These are phyloP conservation scores for Boletellus ananiceps DNA, from an alignment of 768 basidiomycete species.

Conservation along the genomic window DNA sequence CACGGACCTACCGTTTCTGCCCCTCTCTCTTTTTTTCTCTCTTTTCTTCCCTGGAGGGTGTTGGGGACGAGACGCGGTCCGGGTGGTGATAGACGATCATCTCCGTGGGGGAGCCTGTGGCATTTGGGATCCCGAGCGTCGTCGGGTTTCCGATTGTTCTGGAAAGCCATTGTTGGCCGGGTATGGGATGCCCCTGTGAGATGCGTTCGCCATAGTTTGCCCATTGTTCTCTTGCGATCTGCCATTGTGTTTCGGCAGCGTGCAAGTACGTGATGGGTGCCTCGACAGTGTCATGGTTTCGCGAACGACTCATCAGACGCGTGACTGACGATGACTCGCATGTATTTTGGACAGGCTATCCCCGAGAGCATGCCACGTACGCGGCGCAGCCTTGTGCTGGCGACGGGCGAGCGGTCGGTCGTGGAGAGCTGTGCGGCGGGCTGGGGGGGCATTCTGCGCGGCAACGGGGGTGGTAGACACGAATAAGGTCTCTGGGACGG, in stretches of 20 bases:
- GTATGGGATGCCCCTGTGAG: slow-evolving; percentile 13
- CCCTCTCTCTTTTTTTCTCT: not conserved
- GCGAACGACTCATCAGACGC: not conserved
- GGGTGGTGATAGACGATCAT: not conserved
- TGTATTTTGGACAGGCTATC: slow-evolving; percentile 30
- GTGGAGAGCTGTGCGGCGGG: slow-evolving; percentile 46
- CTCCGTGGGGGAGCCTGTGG: not conserved
- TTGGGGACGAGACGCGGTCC: not conserved
- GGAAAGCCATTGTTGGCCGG: slow-evolving; percentile 19
- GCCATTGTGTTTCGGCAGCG: slow-evolving; percentile 3
- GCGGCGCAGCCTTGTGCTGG: slow-evolving; percentile 41
- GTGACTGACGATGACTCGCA: slow-evolving; percentile 8
- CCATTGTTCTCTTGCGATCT: slow-evolving; percentile 1
- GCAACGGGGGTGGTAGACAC: too few relatives aligned
- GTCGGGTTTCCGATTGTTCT: not conserved
- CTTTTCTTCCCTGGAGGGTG: not conserved
- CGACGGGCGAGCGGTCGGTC: slow-evolving; percentile 48
- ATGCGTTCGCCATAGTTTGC: not conserved
- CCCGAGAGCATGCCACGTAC: slow-evolving; percentile 37
- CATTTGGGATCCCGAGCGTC: too few relatives aligned
- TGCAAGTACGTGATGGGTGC: not conserved
- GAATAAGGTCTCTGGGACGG: not conserved
- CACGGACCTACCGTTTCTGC: not conserved
- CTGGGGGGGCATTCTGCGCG: slow-evolving; percentile 34
- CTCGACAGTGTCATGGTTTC: not conserved